Percentiles rank a stretch among this genome's conserved stretches.
Conservation (phyloP, 345 rosid genomes). For the Erucastrum elatum region DNA sequence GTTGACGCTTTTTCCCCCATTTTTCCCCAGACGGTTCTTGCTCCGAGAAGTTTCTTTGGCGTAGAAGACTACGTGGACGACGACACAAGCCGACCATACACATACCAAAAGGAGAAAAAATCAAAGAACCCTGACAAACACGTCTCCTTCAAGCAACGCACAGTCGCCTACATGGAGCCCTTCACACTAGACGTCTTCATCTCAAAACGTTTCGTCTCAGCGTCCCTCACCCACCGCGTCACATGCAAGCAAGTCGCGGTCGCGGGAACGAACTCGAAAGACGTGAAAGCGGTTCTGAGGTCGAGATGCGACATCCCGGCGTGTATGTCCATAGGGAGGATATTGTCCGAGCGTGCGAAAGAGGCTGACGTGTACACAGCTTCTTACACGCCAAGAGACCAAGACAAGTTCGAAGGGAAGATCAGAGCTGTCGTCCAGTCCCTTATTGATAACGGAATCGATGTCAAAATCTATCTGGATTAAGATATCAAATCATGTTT, state of each 20-base stretch:
- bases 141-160: constrained; percentile 79
- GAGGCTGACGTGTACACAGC: constrained; percentile 93
- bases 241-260: constrained; percentile 93
- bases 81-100: constrained; percentile 82
- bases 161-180: constrained; percentile 83
- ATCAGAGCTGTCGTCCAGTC: constrained; percentile 94
- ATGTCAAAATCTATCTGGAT: constrained; percentile 76
- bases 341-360: constrained; percentile 77
- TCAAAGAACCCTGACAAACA: constrained; percentile 82
- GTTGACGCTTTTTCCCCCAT: not conserved
- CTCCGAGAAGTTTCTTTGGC: constrained; percentile 94
- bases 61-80: constrained; percentile 96
- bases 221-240: constrained; percentile 88
- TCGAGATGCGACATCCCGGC: constrained; percentile 90
- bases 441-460: constrained; percentile 83
- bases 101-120: constrained; percentile 78
- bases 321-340: constrained; percentile 74
- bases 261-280: constrained; percentile 95
- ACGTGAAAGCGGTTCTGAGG: constrained; percentile 75
- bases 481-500: constrained; percentile 1
- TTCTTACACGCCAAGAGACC: constrained; percentile 78
- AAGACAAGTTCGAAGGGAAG: constrained; percentile 96
- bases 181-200: constrained; percentile 87
- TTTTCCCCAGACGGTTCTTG: constrained; percentile 45
- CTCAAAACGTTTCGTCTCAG: constrained; percentile 89